Conservation (phyloP, 331 rosid species). For the Ulmus americana region DNA sequence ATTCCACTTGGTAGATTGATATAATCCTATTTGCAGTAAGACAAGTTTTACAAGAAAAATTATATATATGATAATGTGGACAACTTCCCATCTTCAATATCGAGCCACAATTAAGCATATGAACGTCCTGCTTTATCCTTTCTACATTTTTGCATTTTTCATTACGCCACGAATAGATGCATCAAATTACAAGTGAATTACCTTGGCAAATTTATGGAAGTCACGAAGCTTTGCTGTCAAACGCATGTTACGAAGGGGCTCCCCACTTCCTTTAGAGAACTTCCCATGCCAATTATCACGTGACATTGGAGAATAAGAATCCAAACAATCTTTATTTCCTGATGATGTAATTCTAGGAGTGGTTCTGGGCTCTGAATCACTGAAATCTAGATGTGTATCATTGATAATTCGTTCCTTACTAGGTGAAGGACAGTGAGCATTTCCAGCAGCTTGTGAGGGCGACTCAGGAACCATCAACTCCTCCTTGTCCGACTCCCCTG, state of each 20-base stretch:
- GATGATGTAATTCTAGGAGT: slow-evolving; percentile 46
- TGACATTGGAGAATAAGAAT: slow-evolving; percentile 49
- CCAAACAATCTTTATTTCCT: slow-evolving; percentile 50
- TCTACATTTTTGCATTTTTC: no score
- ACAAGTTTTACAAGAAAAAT: no score
- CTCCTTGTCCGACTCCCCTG: slow-evolving; percentile 73
- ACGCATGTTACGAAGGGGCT: slow-evolving; percentile 62
- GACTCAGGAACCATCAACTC: slow-evolving; percentile 58
- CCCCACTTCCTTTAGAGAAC: slow-evolving; percentile 53
- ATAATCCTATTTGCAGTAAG: no score
- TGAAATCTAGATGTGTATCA: slow-evolving; percentile 52
- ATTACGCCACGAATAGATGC: no score
- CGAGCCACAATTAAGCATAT: no score
- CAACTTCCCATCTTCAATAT: no score
- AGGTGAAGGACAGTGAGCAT: slow-evolving; percentile 37
- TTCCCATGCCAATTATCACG: slow-evolving; percentile 76
- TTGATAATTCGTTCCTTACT: slow-evolving; percentile 46
- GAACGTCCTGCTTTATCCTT: no score
- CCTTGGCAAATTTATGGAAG: slow-evolving; percentile 84
- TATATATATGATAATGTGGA: no score
- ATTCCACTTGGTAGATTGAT: no score
- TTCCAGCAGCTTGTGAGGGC: slow-evolving; percentile 40
- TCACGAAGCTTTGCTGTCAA: slow-evolving; percentile 90
- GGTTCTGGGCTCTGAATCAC: slow-evolving; percentile 66
- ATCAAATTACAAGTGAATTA: neutral